phyloP scores from a whole-genome alignment of 805 yeast genomes.

The Candida stauntonica region DNA sequence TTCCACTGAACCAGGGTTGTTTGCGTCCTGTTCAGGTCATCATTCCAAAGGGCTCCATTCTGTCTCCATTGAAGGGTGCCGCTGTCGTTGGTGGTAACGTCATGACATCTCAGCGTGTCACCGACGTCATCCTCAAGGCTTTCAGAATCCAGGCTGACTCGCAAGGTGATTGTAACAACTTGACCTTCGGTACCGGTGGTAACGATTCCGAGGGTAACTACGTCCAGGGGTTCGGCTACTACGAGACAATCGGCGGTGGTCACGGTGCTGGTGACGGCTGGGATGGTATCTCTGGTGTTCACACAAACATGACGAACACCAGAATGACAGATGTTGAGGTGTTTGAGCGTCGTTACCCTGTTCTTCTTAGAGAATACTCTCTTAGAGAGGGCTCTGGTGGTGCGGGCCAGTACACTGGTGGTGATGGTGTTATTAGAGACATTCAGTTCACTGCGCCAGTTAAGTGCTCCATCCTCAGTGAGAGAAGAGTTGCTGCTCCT shows the following conservation, averaged over 20 bases:
- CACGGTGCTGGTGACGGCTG: conserved; percentile 88
- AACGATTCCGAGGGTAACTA: conserved; percentile 40
- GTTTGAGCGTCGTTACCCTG: conserved; percentile 86
- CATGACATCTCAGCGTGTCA: conserved; percentile 88
- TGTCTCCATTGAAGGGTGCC: conserved; percentile 77
- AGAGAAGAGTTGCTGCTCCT: conserved; percentile 81
- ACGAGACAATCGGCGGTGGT: conserved; percentile 95
- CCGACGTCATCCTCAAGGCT: conserved; percentile 84
- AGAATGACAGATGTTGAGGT: conserved; percentile 89
- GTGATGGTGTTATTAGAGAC: conserved; percentile 83
- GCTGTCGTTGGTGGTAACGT: conserved; percentile 97
- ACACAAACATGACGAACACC: conserved; percentile 91
- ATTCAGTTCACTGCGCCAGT: conserved; percentile 72
- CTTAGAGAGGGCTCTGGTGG: conserved; percentile 80
- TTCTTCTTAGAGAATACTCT: conserved; percentile 65
- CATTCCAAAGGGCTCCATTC: conserved; percentile 57
- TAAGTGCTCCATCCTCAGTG: conserved; percentile 77
- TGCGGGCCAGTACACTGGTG: conserved; percentile 65
- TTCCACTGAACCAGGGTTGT: conserved; percentile 57
- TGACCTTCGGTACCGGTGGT: conserved; percentile 85
- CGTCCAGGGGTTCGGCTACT: conserved; percentile 76
- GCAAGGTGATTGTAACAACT: conserved; percentile 92
- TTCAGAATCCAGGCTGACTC: conserved; percentile 91
- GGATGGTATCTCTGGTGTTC: conserved; percentile 87
- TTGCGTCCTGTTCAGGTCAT: conserved; percentile 47